Evolutionary conservation across 331 rosid genomes (phyloP), one percentile per base, ranked within the genome.

Genomic region (Prunus yedoensis): DNA sequence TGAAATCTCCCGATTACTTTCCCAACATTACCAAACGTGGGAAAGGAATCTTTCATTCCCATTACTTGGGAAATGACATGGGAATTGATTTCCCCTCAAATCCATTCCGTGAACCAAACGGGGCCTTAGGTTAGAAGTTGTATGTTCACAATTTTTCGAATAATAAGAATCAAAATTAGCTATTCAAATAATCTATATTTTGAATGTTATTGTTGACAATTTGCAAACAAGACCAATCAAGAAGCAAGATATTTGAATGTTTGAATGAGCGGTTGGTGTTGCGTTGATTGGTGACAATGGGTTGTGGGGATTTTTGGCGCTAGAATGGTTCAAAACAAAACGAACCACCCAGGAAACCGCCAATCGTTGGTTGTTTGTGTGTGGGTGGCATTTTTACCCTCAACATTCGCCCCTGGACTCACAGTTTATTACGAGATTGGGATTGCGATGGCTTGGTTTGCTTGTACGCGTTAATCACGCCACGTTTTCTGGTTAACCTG

Each of bases 401-500:
- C 3, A 1, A 59, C 73, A 9, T 2, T 45, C 45, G 23, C 71
- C 59, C 18, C 46, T 7, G 7, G 23, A 3, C 63, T 79, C 50
- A 30, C 0, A 8, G 52, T 47, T 83, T 85, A 83, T 81, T 87
- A 83, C 81, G 68, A 73, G 11, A 70, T 56, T 8, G 54, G 32
- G 10, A 56, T 1, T 2, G 53, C 10, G 13, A 4, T 0, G 7
- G 66, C 57, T 80, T 78, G 71, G 81, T 80, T 38, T 78, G 71
- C 82, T 74, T 79, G 25, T 53, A 79, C 77, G 85, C 92, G 91
- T 84, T 66, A 77, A 88, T 77, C 49, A 69, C 82, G 88, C 83
- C 80, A 21, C 72, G 38, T 79, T 76, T 75, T 79, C 66, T 51
- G 80, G 65, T 41, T 77, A 52, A 70, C 74, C 38, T 25, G 63